Conservation (phyloP, 73 alveolate species). For the Stentor roeselii region DNA sequence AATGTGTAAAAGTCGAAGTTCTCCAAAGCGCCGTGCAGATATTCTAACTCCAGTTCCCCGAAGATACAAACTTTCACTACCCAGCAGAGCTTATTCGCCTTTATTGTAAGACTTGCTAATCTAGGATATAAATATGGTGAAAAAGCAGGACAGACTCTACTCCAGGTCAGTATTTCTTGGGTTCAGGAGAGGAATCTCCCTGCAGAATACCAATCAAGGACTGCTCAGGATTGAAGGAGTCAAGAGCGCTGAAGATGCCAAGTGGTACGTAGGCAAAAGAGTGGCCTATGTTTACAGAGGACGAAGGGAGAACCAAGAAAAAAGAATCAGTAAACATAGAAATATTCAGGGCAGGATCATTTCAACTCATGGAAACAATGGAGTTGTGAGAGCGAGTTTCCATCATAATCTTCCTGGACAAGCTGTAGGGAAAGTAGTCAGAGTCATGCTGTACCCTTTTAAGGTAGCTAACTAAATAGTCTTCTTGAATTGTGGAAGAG, state of each 20-base stretch:
- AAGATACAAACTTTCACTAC: too few relatives aligned
- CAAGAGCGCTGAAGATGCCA: constrained; percentile 61
- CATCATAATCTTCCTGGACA: constrained; percentile 84
- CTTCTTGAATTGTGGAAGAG: neutral
- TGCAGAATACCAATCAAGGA: constrained; percentile 73
- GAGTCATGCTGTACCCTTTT: constrained; percentile 87
- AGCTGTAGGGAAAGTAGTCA: constrained; percentile 83
- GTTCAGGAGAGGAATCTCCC: constrained; percentile 82
- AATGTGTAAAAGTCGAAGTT: too few relatives aligned
- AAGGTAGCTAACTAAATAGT: neutral
- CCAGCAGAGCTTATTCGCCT: too few relatives aligned
- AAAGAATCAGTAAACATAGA: constrained; percentile 50
- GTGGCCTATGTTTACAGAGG: constrained; percentile 68
- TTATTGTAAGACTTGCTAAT: neutral
- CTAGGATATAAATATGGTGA: constrained; percentile 21
- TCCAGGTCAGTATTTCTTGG: constrained; percentile 88
- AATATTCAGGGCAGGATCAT: constrained; percentile 90
- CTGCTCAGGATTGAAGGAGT: constrained; percentile 81
- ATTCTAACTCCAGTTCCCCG: too few relatives aligned
- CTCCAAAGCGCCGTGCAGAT: too few relatives aligned
- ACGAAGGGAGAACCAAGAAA: constrained; percentile 3
- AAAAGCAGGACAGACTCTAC: constrained; percentile 66
- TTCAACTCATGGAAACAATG: constrained; percentile 87
- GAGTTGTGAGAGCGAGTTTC: constrained; percentile 84
- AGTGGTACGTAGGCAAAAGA: constrained; percentile 74